Conservation (phyloP, 208 protist genomes). For the Crithidia thermophila region DNA sequence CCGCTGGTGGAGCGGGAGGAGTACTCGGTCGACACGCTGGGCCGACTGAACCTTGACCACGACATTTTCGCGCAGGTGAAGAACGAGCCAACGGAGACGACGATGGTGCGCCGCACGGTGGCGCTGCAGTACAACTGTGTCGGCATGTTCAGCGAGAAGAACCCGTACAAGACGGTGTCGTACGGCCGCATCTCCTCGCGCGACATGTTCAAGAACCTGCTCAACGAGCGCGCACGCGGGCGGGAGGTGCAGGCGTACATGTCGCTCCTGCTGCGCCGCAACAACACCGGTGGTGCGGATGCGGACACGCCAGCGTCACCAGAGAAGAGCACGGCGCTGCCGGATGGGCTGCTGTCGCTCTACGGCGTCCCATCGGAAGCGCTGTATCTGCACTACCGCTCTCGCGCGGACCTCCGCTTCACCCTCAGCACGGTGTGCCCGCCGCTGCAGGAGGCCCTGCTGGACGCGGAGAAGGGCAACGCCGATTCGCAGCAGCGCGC, state of each 20-base stretch:
- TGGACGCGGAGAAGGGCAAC: neutral
- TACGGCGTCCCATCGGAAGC: conserved; percentile 41
- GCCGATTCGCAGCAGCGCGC: neutral
- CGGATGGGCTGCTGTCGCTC: conserved; percentile 47
- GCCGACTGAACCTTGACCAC: conserved; percentile 7
- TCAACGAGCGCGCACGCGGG: conserved; percentile 10
- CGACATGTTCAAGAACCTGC: conserved; percentile 25
- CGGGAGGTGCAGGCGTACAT: conserved; percentile 37
- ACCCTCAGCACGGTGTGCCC: conserved; percentile 19
- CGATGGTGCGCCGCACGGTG: conserved; percentile 12
- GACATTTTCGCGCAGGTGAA: conserved; percentile 17
- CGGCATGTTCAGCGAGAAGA: conserved; percentile 14
- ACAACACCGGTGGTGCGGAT: neutral
- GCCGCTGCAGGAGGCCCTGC: neutral
- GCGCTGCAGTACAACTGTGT: conserved; percentile 28
- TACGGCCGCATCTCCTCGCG: conserved; percentile 39
- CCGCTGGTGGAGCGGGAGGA: conserved; percentile 49
- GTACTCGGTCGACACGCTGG: conserved; percentile 23
- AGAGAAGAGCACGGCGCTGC: too few relatives aligned
- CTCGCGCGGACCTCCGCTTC: conserved; percentile 51
- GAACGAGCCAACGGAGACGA: neutral
- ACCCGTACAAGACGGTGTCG: conserved; percentile 39
- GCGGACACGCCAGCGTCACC: too few relatives aligned
- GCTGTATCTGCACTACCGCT: conserved; percentile 52
- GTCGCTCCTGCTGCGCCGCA: conserved; percentile 41